Percentiles rank a stretch among this genome's conserved stretches.
Conservation (phyloP, 2,329 filamentous ascomycete species). For the Aspergillus udagawae region DNA sequence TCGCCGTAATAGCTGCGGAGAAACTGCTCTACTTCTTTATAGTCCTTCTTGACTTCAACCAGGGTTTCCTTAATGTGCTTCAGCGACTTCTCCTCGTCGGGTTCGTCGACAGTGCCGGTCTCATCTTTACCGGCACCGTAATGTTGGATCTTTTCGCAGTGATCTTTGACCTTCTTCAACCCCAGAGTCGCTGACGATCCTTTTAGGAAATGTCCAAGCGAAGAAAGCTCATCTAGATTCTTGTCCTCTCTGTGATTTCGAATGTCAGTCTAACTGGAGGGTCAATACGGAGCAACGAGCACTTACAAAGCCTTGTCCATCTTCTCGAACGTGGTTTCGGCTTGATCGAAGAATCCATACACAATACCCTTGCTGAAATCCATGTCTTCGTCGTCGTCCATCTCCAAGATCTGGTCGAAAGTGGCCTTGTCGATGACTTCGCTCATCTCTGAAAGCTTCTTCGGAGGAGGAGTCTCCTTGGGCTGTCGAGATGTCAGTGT, state of each 20-base stretch:
- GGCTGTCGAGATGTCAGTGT: slow-evolving; percentile 26
- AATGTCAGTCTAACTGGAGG: not conserved
- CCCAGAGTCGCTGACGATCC: slow-evolving; percentile 94
- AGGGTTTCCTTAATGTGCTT: slow-evolving; percentile 67
- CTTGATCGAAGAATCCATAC: slow-evolving; percentile 88
- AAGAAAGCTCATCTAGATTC: slow-evolving; percentile 71
- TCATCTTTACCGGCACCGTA: slow-evolving; percentile 80
- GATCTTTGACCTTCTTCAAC: slow-evolving; percentile 83
- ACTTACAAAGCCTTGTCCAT: slow-evolving; percentile 84
- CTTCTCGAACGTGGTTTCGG: slow-evolving; percentile 74
- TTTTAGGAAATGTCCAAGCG: slow-evolving; percentile 92
- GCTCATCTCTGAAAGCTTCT: slow-evolving; percentile 58
- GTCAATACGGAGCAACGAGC: slow-evolving; percentile 12
- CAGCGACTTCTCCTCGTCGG: slow-evolving; percentile 65
- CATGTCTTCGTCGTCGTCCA: slow-evolving; percentile 86
- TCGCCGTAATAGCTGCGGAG: slow-evolving; percentile 69
- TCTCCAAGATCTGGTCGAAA: slow-evolving; percentile 94
- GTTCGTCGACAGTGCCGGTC: slow-evolving; percentile 63
- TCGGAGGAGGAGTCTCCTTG: slow-evolving; percentile 43
- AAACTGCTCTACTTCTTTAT: slow-evolving; percentile 65
- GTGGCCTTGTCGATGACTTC: slow-evolving; percentile 74
- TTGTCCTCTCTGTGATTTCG: slow-evolving; percentile 53
- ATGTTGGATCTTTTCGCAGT: slow-evolving; percentile 95
- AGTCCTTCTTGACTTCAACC: slow-evolving; percentile 69
- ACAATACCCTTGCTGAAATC: slow-evolving; percentile 90